Percentiles rank a stretch among this genome's conserved stretches.
phyloP scores from a whole-genome alignment of 352 stramenopile species.

The Pythium utonaiense region DNA sequence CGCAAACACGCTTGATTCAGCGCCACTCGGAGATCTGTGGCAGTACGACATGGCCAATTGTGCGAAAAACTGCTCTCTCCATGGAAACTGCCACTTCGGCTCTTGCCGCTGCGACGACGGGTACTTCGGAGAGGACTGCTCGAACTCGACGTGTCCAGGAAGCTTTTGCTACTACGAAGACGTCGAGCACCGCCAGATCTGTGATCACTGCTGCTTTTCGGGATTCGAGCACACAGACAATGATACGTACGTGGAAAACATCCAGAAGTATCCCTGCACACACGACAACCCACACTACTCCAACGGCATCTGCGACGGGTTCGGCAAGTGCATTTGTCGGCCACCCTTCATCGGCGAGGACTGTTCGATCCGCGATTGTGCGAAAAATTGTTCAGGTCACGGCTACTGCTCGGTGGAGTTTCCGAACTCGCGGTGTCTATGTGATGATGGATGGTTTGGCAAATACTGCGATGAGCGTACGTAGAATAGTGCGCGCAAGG shows the following conservation, averaged over 20 bases:
- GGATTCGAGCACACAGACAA: slow-evolving; percentile 81
- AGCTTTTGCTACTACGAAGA: slow-evolving; percentile 93
- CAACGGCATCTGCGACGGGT: slow-evolving; percentile 95
- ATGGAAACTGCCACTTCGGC: slow-evolving; percentile 90
- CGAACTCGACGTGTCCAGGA: slow-evolving; percentile 92
- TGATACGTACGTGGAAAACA: slow-evolving; percentile 88
- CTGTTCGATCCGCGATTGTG: slow-evolving; percentile 94
- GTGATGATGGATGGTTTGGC: slow-evolving; percentile 93
- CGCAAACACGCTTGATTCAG: slow-evolving; percentile 45
- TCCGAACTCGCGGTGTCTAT: slow-evolving; percentile 93
- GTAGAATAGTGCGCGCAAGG: slow-evolving; percentile 16
- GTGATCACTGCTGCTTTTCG: slow-evolving; percentile 93
- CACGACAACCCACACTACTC: slow-evolving; percentile 83
- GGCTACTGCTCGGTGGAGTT: slow-evolving; percentile 96
- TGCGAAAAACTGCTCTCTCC: slow-evolving; percentile 91
- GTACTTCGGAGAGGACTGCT: slow-evolving; percentile 96
- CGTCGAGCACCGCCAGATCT: slow-evolving; percentile 78
- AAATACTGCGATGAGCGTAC: slow-evolving; percentile 88
- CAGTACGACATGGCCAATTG: slow-evolving; percentile 89
- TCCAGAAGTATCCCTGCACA: slow-evolving; percentile 89
- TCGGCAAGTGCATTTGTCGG: slow-evolving; percentile 93
- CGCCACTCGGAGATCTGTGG: slow-evolving; percentile 88
- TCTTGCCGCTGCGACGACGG: slow-evolving; percentile 93
- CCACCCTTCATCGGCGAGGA: slow-evolving; percentile 91
- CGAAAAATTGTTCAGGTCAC: slow-evolving; percentile 88